A percentile compares a stretch with the other conserved stretches of the same genome.
These are phyloP conservation scores for Hyphodiscus hymeniophilus DNA, from an alignment of 495 filamentous ascomycete genomes.

Conservation along the genomic window DNA sequence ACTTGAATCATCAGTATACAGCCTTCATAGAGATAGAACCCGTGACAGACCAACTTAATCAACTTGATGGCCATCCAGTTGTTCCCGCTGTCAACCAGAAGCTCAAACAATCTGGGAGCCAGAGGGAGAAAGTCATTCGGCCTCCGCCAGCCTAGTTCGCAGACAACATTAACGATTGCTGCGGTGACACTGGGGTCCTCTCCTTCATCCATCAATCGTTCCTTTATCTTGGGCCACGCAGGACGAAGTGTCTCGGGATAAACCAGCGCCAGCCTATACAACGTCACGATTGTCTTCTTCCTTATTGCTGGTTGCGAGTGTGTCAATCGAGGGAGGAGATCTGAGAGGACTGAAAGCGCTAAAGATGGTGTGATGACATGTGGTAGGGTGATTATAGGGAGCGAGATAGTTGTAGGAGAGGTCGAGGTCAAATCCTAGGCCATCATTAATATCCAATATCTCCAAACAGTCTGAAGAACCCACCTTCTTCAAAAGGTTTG, in stretches of 20 bases:
- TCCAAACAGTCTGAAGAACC: conserved; percentile 1
- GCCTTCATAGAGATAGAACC: background rate
- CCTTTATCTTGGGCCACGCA: conserved; percentile 95
- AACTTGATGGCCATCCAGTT: conserved; percentile 99
- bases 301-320: conserved; percentile 77
- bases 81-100: conserved; percentile 86
- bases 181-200: conserved; percentile 93
- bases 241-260: conserved; percentile 89
- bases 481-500: conserved; percentile 94
- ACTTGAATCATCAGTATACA: conserved; percentile 40
- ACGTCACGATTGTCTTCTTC: conserved; percentile 90
- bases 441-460: conserved; percentile 9
- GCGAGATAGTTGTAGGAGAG: conserved; percentile 62
- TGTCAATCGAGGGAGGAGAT: conserved; percentile 75
- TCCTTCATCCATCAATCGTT: conserved; percentile 79
- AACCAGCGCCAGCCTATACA: conserved; percentile 86
- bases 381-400: conserved; percentile 80
- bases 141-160: conserved; percentile 88
- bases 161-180: conserved; percentile 92
- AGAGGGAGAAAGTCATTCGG: conserved; percentile 90
- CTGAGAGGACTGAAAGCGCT: conserved; percentile 76
- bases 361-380: conserved; percentile 88
- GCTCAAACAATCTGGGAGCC: conserved; percentile 83
- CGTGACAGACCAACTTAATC: conserved; percentile 76
- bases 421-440: conserved; percentile 71